Base-by-base conservation (phyloP, 805 yeast species). In the Candida ipomoeae region DNA sequence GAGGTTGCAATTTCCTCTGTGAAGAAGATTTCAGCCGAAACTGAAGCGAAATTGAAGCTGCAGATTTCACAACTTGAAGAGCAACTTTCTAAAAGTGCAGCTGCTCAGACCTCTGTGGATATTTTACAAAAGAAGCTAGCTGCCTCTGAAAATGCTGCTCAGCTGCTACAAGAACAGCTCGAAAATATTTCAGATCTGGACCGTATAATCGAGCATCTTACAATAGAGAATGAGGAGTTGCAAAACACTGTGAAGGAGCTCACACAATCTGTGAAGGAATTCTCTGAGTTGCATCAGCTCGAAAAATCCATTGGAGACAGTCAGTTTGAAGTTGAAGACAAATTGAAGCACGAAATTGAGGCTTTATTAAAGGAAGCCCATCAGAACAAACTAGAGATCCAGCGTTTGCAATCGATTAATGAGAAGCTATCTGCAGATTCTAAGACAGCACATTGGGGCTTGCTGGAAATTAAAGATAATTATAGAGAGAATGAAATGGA, bases 301-400 rank as follows among this genome's bases (percentile, higher is more conserved):
- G 81, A 82, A 48, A 69, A 65, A 39, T 79, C 78, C 43, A 63
- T 83, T 31, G 84, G 81, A 48, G 73, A 71, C 10, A 66, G 63
- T 39, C 82, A 77, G 48, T 29, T 58, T 1, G 71, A 65, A 20
- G 65, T 77, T 0, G 83, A 81, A 51, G 50, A 53, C 3, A 26
- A 38, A 14, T 41, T 53, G 7, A 37, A 44, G n/a, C 33, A 6
- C 7, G 51, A 51, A 40, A 23, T 44, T 11, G 23, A 44, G 13
- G 40, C 23, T 15, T 44, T 46, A 20, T 5, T 45, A 36, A 1
- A 18, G 33, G 20, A 20, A 20, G 32, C 44, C 33, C 17, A 21
- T 31, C 20, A 32, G 21, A 42, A 42, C 14, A 32, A 21, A 21
- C 5, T 20, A 11, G 38, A 33, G 17, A 33, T 42, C 5, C 20